phyloP scores from a whole-genome alignment of 176 grass and related monocot genomes.

The Aechmea fasciata region DNA sequence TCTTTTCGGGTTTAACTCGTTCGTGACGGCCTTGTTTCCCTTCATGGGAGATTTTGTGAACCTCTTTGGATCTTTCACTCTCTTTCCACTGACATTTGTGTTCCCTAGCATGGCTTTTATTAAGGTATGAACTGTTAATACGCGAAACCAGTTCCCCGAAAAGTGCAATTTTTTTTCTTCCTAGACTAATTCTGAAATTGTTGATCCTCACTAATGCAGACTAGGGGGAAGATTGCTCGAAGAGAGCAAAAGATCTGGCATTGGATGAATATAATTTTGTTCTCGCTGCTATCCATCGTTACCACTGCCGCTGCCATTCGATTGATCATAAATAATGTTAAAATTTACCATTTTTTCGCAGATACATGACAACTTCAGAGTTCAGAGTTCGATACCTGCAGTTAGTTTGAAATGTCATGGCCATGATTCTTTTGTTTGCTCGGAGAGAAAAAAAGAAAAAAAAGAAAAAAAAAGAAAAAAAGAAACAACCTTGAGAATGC shows the following conservation, averaged over 20 bases:
- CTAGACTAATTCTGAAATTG: neutral
- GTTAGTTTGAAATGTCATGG: too few relatives aligned
- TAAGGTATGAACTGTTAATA: constrained; percentile 28
- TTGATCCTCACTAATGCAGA: constrained; percentile 12
- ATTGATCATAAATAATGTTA: constrained; percentile 44
- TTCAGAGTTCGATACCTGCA: too few relatives aligned
- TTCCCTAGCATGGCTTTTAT: constrained; percentile 79
- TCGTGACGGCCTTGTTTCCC: constrained; percentile 62
- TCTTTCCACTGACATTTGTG: constrained; percentile 72
- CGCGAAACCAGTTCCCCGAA: too few relatives aligned
- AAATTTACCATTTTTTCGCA: constrained; percentile 56
- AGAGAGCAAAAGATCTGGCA: constrained; percentile 51
- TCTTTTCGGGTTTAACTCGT: constrained; percentile 56
- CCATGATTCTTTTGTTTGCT: too few relatives aligned
- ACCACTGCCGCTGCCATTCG: constrained; percentile 52
- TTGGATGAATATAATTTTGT: constrained; percentile 40
- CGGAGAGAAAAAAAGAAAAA: too few relatives aligned
- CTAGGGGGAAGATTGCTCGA: constrained; percentile 26
- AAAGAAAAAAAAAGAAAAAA: too few relatives aligned
- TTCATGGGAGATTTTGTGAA: constrained; percentile 97
- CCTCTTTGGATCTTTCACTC: constrained; percentile 72
- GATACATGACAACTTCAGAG: constrained; percentile 18
- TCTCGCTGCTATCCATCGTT: constrained; percentile 30
- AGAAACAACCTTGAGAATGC: too few relatives aligned
- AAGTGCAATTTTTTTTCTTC: neutral